Evolutionary conservation across 2,329 filamentous ascomycete genomes (phyloP), one percentile per base, ranked within the genome.

Genomic region (Neoascochyta sp.): DNA sequence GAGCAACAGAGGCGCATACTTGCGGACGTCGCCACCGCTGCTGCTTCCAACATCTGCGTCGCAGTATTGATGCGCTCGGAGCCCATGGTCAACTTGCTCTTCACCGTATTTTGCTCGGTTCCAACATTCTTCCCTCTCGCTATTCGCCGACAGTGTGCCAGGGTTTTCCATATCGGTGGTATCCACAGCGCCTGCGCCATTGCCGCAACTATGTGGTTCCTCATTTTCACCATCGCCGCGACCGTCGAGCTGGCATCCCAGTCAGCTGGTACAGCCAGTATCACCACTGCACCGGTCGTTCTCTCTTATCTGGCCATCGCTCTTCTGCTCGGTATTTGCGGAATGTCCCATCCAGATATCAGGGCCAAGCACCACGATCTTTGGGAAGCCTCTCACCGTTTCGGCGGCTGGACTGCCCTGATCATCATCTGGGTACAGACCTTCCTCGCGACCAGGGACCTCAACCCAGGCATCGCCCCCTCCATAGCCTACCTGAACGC

Each of bases 191-290:
- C 56, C 11, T 58, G 54, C 24, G 60, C 57, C 3, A 48, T 62
- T 16, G 56, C 56, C 7, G 53, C 58, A 3, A 51, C 49, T 5
- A 33, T 50, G 11, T 73, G 69, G 69, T 71, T 69, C 44, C 50
- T 65, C 10, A 54, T 67, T 24, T 66, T 71, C 35, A 57, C 62
- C 3, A 44, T 62, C 7, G 49, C 64, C 11, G 47, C 64, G 10
- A 54, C 53, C n/a, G 32, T 53, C 2, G 54, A 65, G 15, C 50
- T 60, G 35, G 35, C 38, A 7, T n/a, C n/a, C n/a, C 54, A 57
- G 24, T 32, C 39, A 7, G 22, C 38, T 5, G 25, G 34, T 1
- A 23, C 41, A 4, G 43, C 49, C 7, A 41, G 40, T 16, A 35
- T 52, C n/a, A 39, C 33, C 4, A 29, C 47, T 6, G 45, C 48